phyloP scores from a whole-genome alignment of 257 asterid species.

The Handroanthus guayacan region DNA sequence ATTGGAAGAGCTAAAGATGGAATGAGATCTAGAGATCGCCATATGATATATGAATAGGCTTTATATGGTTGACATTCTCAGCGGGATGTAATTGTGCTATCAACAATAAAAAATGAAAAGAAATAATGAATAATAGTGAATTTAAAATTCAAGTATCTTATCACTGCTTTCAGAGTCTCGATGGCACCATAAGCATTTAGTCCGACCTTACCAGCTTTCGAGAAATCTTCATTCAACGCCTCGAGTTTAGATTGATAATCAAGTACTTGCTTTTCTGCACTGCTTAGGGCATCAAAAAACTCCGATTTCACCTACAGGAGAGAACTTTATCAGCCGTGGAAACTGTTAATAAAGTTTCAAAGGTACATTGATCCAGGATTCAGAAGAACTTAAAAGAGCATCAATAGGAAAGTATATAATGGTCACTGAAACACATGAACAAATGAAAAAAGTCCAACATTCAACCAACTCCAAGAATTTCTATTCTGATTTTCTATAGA shows the following conservation, averaged over 20 bases:
- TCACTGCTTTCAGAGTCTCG: slow-evolving; percentile 14
- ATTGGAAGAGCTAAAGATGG: slow-evolving; percentile 15
- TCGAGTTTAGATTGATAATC: slow-evolving; percentile 74
- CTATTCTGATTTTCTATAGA: neutral
- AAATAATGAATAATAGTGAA: neutral
- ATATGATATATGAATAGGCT: slow-evolving; percentile 9
- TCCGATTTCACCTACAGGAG: slow-evolving; percentile 84
- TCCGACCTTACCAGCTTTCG: slow-evolving; percentile 69
- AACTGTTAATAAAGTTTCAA: slow-evolving; percentile 4
- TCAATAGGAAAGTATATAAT: slow-evolving; percentile 20
- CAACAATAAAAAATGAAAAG: neutral
- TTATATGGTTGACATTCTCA: neutral
- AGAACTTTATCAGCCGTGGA: slow-evolving; percentile 31
- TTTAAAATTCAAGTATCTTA: slow-evolving; percentile 1
- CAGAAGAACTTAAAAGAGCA: slow-evolving; percentile 14
- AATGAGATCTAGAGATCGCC: slow-evolving; percentile 1
- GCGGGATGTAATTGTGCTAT: neutral
- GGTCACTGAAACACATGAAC: slow-evolving; percentile 32
- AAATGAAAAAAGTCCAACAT: slow-evolving; percentile 20
- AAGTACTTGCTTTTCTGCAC: slow-evolving; percentile 89
- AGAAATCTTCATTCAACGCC: slow-evolving; percentile 60
- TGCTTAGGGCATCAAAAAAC: slow-evolving; percentile 89
- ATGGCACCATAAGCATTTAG: slow-evolving; percentile 19
- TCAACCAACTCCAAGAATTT: slow-evolving; percentile 25
- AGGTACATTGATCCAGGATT: slow-evolving; percentile 14